A percentile compares a stretch with the other conserved stretches of the same genome.
phyloP scores from a whole-genome alignment of 1,284 basidiomycete species.

The Cutaneotrichosporon arboriforme region DNA sequence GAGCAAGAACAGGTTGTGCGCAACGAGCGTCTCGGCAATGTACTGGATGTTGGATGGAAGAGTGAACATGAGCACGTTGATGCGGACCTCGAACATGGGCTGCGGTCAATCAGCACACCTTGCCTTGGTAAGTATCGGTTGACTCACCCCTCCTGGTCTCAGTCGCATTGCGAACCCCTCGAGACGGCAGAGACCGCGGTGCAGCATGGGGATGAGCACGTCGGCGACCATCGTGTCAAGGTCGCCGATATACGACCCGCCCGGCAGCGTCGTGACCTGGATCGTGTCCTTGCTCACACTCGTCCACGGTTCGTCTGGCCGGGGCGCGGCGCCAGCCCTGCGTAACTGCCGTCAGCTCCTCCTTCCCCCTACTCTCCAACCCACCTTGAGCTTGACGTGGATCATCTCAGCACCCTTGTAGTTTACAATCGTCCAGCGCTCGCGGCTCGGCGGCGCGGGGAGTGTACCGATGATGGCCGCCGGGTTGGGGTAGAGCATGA shows the following conservation, averaged over 20 bases:
- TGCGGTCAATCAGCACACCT: slow-evolving; percentile 8
- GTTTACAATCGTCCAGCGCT: slow-evolving; percentile 28
- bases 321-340: slow-evolving; percentile 50
- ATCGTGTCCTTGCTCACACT: slow-evolving; percentile 63
- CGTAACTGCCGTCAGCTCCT: slow-evolving; percentile 25
- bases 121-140: too few species aligned
- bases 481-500: slow-evolving; percentile 76
- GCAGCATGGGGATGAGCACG: slow-evolving; percentile 70
- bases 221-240: slow-evolving; percentile 76
- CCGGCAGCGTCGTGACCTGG: slow-evolving; percentile 54
- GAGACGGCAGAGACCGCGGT: slow-evolving; percentile 72
- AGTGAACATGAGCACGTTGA: slow-evolving; percentile 85
- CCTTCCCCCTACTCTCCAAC: too few species aligned
- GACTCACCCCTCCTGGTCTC: slow-evolving; percentile 43
- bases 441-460: slow-evolving; percentile 36
- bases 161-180: slow-evolving; percentile 58
- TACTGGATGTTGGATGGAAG: slow-evolving; percentile 81
- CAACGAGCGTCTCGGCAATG: slow-evolving; percentile 68
- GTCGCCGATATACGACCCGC: slow-evolving; percentile 66
- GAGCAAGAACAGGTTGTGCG: slow-evolving; percentile 66
- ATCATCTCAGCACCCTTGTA: slow-evolving; percentile 61
- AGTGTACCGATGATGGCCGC: slow-evolving; percentile 57
- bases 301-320: slow-evolving; percentile 53
- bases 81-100: slow-evolving; percentile 49
- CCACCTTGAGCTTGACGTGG: slow-evolving; percentile 61